A percentile compares a stretch with the other conserved stretches of the same genome.
Conservation (phyloP, 2,329 filamentous ascomycete species). For the Pseudocercospora musae region DNA sequence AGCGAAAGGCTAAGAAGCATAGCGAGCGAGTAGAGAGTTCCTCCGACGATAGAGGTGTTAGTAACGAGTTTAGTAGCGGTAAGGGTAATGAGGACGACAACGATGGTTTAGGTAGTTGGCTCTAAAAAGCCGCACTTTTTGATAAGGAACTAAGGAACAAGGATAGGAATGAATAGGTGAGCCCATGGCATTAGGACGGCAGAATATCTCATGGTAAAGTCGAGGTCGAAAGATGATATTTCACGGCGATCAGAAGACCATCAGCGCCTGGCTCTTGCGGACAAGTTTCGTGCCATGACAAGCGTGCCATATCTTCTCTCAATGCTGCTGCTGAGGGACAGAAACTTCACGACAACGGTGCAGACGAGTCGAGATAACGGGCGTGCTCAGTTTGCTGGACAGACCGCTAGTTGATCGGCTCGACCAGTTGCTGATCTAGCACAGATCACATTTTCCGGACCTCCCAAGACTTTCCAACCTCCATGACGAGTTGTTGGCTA, state of each 20-base stretch:
- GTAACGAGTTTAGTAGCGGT: too few relatives aligned
- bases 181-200: too few relatives aligned
- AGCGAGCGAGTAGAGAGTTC: too few relatives aligned
- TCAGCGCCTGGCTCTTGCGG: neutral
- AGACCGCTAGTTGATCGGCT: neutral
- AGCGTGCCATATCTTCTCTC: neutral
- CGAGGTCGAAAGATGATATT: neutral
- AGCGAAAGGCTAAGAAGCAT: too few relatives aligned
- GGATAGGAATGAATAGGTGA: too few relatives aligned
- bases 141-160: too few relatives aligned
- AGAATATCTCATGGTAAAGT: conserved; percentile 13
- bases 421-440: conserved; percentile 5
- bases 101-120: too few relatives aligned
- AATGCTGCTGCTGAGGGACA: neutral
- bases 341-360: neutral
- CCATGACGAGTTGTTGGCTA: neutral
- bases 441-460: conserved; percentile 13
- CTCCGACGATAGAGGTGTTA: too few relatives aligned
- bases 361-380: neutral
- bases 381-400: conserved; percentile 1
- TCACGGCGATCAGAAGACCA: neutral
- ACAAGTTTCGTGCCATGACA: conserved; percentile 2
- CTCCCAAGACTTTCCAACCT: conserved; percentile 9
- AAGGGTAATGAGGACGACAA: too few relatives aligned
- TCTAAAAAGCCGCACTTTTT: too few relatives aligned